Base-by-base conservation (phyloP, 129 eudicot species). In the Flaveria linearis region DNA sequence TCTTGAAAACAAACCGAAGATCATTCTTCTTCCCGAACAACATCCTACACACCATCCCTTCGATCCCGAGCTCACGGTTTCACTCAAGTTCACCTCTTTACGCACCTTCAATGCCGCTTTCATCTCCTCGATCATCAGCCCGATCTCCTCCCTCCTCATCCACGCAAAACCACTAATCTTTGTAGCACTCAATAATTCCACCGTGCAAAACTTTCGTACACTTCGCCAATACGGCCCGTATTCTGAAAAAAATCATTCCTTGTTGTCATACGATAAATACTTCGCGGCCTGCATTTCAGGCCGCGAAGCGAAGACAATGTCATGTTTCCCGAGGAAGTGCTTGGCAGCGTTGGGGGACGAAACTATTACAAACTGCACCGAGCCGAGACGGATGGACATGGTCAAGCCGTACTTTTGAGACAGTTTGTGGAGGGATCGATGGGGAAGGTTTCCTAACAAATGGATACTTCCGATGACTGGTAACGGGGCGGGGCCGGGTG, bases 31-130 rank as follows among this genome's bases (percentile, higher is more conserved):
- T 36, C 2, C 70, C 70, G 2, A 65, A 65, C 23, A 65, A 9
- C 70, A 65, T 65, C 49, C 70, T 65, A 17, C 70, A 65, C 1
- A 65, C 15, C 70, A 65, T 65, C 47, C 67, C 70, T 36, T 65
- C 70, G 25, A 36, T 33, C 49, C 47, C 26, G 16, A n/a, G 16
- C 49, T 65, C 0, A 36, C 70, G 7, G 49, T 65, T 2, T 65
- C 49, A 33, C 26, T 36, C 70, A 65, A 39, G 50, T 65, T 65
- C 70, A 65, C 70, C 70, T n/a, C 70, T 13, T 65, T 36, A 39
- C 26, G 49, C 15, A 4, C 49, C 47, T 23, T 60, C 7, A 42
- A 25, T 5, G 67, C 67, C 16, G 14, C 41, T 12, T 60, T 60
- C 67, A 60, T 11, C 67, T 60, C 67, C 17, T 65, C 14, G 13